Evolutionary conservation across 2,329 filamentous ascomycete genomes (phyloP).

Genomic region (Fusarium siculi): DNA sequence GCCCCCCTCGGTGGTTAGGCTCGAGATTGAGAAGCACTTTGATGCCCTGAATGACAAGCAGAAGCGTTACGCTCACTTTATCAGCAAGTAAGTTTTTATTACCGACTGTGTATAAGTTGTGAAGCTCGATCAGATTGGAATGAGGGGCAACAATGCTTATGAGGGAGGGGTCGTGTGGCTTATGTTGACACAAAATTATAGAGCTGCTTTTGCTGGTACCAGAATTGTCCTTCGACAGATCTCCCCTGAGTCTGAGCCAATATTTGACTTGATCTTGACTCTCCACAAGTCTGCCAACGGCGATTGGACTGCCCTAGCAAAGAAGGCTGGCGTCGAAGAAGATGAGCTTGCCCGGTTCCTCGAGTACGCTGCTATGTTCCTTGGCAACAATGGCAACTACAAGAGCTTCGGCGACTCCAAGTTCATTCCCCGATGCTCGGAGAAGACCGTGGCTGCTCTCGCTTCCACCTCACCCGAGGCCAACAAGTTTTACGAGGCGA

Average conservation of each 20-base stretch:
- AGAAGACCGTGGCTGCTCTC: slow-evolving; percentile 72
- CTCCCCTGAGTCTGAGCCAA: slow-evolving; percentile 82
- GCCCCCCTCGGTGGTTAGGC: slow-evolving; percentile 85
- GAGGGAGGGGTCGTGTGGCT: slow-evolving; percentile 16
- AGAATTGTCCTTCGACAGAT: slow-evolving; percentile 83
- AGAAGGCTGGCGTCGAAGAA: slow-evolving; percentile 71
- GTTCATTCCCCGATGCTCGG: slow-evolving; percentile 78
- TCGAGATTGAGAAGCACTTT: slow-evolving; percentile 94
- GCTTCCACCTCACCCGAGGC: slow-evolving; percentile 70
- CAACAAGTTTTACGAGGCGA: slow-evolving; percentile 72
- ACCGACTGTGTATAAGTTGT: not conserved
- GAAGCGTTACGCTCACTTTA: slow-evolving; percentile 91
- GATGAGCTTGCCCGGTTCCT: slow-evolving; percentile 75
- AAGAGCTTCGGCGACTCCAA: slow-evolving; percentile 89
- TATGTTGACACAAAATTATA: slow-evolving; percentile 47
- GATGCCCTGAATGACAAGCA: slow-evolving; percentile 78
- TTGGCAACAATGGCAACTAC: slow-evolving; percentile 86
- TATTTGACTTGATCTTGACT: slow-evolving; percentile 82
- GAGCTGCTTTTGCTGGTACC: slow-evolving; percentile 80
- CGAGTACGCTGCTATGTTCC: slow-evolving; percentile 81
- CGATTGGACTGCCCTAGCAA: slow-evolving; percentile 75
- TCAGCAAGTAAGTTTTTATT: slow-evolving; percentile 73
- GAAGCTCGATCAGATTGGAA: not conserved
- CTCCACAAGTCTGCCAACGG: slow-evolving; percentile 74
- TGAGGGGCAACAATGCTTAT: slow-evolving; percentile 22